Percentiles rank a stretch among this genome's conserved stretches.
phyloP scores from a whole-genome alignment of 257 asterid species.

The Fraxinus anomala region DNA sequence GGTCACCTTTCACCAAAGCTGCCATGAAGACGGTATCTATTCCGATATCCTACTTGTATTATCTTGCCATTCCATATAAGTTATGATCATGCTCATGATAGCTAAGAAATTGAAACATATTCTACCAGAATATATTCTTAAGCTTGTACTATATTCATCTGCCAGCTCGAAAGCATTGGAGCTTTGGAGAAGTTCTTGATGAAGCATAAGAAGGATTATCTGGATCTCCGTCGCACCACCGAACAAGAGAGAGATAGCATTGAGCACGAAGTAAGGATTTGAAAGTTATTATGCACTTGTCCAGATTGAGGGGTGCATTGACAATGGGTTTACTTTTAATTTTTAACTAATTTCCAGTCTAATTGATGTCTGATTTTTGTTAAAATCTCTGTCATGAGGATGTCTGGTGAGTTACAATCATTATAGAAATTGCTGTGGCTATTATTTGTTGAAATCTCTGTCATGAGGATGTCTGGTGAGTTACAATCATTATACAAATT shows the following conservation, averaged over 20 bases:
- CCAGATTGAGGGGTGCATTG: neutral
- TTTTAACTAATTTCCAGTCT: conserved; percentile 14
- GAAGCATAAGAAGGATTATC: conserved; percentile 92
- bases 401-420: neutral
- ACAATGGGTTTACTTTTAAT: conserved; percentile 3
- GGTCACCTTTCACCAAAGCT: conserved; percentile 74
- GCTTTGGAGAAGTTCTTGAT: conserved; percentile 75
- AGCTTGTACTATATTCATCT: conserved; percentile 17
- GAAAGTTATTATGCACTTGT: neutral
- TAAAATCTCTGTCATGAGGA: neutral
- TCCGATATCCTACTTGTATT: neutral
- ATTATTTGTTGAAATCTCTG: neutral
- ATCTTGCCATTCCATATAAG: neutral
- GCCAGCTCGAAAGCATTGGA: conserved; percentile 74
- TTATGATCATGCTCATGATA: neutral
- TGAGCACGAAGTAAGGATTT: conserved; percentile 79
- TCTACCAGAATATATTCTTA: neutral
- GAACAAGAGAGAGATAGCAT: conserved; percentile 92
- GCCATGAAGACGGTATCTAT: conserved; percentile 72
- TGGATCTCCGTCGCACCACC: conserved; percentile 85
- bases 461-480: neutral
- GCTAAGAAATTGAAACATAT: conserved; percentile 1
- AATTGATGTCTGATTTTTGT: neutral
- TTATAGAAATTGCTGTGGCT: neutral
- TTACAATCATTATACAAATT: neutral